A percentile compares a stretch with the other conserved stretches of the same genome.
These are phyloP conservation scores for Rostrohypoxylon terebratum DNA, from an alignment of 495 filamentous ascomycete genomes.

Conservation along the genomic window DNA sequence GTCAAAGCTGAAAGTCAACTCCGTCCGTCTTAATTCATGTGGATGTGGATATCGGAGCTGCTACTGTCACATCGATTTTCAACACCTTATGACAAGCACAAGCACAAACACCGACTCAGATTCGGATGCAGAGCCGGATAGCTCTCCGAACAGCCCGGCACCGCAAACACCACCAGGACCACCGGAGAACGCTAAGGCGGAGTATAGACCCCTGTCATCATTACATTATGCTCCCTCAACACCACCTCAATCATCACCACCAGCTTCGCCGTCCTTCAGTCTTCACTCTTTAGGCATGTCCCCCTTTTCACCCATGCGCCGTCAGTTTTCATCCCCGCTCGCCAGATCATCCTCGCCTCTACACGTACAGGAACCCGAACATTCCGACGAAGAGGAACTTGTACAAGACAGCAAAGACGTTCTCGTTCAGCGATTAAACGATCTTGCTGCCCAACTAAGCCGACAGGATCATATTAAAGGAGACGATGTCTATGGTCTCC, in stretches of 20 bases:
- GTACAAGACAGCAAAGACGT: constrained; percentile 61
- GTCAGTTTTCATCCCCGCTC: constrained; percentile 46
- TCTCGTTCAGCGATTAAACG: constrained; percentile 61
- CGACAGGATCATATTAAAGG: constrained; percentile 43
- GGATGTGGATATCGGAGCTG: constrained; percentile 18
- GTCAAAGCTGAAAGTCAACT: constrained; percentile 21
- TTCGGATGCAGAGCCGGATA: constrained; percentile 41
- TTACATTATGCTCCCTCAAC: constrained; percentile 28
- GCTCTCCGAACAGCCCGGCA: constrained; percentile 29
- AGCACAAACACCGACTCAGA: constrained; percentile 28
- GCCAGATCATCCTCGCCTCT: constrained; percentile 41
- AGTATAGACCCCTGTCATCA: constrained; percentile 21
- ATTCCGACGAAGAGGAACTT: constrained; percentile 38
- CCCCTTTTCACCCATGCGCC: constrained; percentile 51
- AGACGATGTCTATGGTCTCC: constrained; percentile 51
- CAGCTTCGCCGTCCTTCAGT: constrained; percentile 47
- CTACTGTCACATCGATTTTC: neutral
- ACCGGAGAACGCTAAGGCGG: constrained; percentile 27
- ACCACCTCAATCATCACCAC: constrained; percentile 40
- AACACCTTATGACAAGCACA: constrained; percentile 28
- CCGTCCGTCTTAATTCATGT: constrained; percentile 26
- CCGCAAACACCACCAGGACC: constrained; percentile 39
- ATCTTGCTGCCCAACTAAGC: constrained; percentile 56
- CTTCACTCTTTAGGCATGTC: constrained; percentile 52
- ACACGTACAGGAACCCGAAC: constrained; percentile 27